Evolutionary conservation across 2,329 filamentous ascomycete species (phyloP), one percentile per base, ranked within the genome.

Genomic region (Akanthomyces muscarius): DNA sequence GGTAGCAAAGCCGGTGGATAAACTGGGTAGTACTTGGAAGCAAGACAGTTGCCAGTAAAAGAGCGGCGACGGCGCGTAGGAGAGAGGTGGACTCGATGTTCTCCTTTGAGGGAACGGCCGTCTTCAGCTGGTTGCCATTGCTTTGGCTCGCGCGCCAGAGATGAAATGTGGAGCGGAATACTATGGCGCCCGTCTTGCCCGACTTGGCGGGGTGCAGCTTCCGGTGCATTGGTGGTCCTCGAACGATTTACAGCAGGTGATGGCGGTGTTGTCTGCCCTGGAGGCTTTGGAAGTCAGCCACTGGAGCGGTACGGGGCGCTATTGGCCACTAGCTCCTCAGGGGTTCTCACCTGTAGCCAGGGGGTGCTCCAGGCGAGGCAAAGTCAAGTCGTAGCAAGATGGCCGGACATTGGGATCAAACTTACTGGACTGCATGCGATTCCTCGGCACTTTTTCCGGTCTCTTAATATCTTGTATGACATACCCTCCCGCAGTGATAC

Each of bases 151-250:
- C n/a, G 42, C 44, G 44, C 21, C 44, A 41, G 41, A 59, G 58
- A 61, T 61, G 58, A 61, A 61, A 61, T 61, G 58, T 61, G 58
- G 58, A 53, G 38, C 56, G 5, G n/a, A 4, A 16, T 30, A 42
- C 11, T 21, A 51, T 30, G 47, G 25, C 23, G 25, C 23, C 13
- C 16, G 8, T 25, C 13, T 21, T 13, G 44, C 10, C 44, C 2
- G n/a, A n/a, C 48, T 38, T 38, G 50, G 30, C 30, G 50, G 28
- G 50, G 28, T 25, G 23, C n/a, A 16, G 33, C 21, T 23, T 41
- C 21, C 51, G 33, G 7, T 36, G 33, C 33, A 53, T 30, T 30
- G 28, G 51, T 14, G 30, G 36, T 21, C 21, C 13, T 28, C 16
- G 14, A 5, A 14, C 28, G 16, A 23, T n/a, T 42, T 28, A 23